Percentiles rank a stretch among this genome's conserved stretches.
Evolutionary conservation across 345 rosid genomes (phyloP).

Genomic region (Pugionium dolabratum): DNA sequence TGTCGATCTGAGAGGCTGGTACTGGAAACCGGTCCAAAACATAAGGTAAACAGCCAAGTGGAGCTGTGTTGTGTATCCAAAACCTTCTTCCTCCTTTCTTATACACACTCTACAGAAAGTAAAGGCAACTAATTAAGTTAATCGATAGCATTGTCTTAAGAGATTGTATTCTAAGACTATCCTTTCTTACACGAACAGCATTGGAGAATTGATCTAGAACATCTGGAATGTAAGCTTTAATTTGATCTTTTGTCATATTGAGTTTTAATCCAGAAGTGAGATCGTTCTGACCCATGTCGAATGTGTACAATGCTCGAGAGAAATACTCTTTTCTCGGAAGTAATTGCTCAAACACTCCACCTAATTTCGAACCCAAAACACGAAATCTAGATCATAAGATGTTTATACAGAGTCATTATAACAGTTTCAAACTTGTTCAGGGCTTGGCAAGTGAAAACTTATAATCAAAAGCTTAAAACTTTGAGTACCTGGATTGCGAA

Average conservation of each 20-base stretch:
- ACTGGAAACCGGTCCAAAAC: conserved; percentile 49
- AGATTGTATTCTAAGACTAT: too few relatives aligned
- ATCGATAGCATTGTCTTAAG: too few relatives aligned
- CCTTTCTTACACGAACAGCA: conserved; percentile 46
- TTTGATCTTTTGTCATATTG: conserved; percentile 60
- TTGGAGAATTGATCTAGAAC: conserved; percentile 44
- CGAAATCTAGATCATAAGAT: background rate
- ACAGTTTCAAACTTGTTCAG: background rate
- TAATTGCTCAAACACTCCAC: conserved; percentile 46
- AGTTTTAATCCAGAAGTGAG: conserved; percentile 63
- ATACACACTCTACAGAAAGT: conserved; percentile 44
- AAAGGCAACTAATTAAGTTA: background rate
- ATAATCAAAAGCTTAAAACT: too few relatives aligned
- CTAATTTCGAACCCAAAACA: conserved; percentile 14
- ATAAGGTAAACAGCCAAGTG: conserved; percentile 69
- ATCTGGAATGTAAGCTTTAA: conserved; percentile 61
- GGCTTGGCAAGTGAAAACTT: background rate
- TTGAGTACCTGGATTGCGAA: too few relatives aligned
- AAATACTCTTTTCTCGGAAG: conserved; percentile 56
- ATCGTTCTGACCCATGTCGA: conserved; percentile 80
- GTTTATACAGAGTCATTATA: background rate
- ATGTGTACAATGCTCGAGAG: conserved; percentile 50
- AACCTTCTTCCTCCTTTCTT: conserved; percentile 54
- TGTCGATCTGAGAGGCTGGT: conserved; percentile 45
- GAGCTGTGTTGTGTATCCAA: conserved; percentile 82